These are phyloP conservation scores for Perkinsus marinus DNA, from an alignment of 169 alveolate genomes.

Conservation along the genomic window DNA sequence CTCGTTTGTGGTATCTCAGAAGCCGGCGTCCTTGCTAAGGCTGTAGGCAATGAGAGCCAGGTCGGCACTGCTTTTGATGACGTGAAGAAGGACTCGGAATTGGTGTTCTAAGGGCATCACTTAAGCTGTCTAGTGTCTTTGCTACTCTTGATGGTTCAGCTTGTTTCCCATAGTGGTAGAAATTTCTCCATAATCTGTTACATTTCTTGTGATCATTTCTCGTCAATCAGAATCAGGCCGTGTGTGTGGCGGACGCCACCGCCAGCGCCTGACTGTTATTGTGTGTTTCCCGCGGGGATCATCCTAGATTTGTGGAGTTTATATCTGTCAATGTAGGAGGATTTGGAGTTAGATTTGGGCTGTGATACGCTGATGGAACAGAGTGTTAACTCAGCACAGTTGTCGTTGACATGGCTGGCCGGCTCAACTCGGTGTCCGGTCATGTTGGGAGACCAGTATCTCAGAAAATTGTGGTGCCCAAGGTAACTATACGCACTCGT, in stretches of 20 bases:
- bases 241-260: neutral
- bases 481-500: too few relatives aligned
- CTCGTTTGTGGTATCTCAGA: too few relatives aligned
- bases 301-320: too few relatives aligned
- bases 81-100: neutral
- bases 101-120: neutral
- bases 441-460: neutral
- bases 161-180: neutral
- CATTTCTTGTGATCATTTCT: neutral
- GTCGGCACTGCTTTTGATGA: neutral
- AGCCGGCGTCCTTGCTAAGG: neutral
- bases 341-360: neutral
- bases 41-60: neutral
- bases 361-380: too few relatives aligned
- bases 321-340: too few relatives aligned
- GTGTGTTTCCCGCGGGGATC: neutral
- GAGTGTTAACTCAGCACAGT: too few relatives aligned
- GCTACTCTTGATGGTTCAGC: neutral
- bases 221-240: neutral
- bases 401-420: neutral
- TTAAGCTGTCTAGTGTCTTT: neutral
- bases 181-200: neutral
- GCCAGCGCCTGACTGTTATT: neutral
- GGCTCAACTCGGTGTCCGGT: neutral
- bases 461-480: too few relatives aligned